Conservation (phyloP, 2,329 filamentous ascomycete species). For the Pleoardoris graminearum region DNA sequence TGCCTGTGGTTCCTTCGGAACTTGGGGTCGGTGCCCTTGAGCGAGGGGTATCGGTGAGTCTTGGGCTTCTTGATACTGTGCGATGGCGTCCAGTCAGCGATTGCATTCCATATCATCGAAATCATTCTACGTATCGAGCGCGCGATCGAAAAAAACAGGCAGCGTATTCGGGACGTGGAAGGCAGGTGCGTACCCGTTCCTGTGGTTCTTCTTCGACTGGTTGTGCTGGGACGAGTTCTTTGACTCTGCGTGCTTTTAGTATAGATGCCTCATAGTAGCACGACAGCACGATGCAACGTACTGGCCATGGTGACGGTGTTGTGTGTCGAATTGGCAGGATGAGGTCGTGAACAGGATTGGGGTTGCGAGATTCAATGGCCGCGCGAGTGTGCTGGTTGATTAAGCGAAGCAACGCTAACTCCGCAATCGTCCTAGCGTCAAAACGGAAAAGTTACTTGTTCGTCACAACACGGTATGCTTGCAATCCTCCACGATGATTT, state of each 20-base stretch:
- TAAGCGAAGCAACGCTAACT: not conserved
- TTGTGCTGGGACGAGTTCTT: slow-evolving; percentile 99
- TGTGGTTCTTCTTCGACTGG: slow-evolving; percentile 97
- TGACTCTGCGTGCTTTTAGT: slow-evolving; percentile 69
- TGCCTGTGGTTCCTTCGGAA: slow-evolving; percentile 99
- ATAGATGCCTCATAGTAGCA: slow-evolving; percentile 20
- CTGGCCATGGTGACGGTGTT: slow-evolving; percentile 68
- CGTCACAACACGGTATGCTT: not conserved
- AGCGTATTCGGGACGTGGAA: not conserved
- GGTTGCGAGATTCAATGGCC: not conserved
- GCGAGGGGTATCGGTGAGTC: slow-evolving; percentile 97
- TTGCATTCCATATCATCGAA: slow-evolving; percentile 8
- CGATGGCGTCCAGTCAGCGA: slow-evolving; percentile 24
- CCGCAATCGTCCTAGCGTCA: not conserved
- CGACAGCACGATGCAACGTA: no score
- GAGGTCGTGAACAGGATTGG: slow-evolving; percentile 5
- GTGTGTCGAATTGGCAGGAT: slow-evolving; percentile 30
- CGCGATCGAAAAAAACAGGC: not conserved
- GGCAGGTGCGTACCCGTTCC: slow-evolving; percentile 80
- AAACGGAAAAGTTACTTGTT: not conserved
- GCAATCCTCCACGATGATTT: not conserved
- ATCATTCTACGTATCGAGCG: not conserved
- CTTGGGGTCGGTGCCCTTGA: slow-evolving; percentile 99
- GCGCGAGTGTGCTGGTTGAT: not conserved
- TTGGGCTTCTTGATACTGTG: slow-evolving; percentile 99